Percentiles rank a stretch among this genome's conserved stretches.
Conservation (phyloP, 2,329 filamentous ascomycete species). For the Fusarium sp. region DNA sequence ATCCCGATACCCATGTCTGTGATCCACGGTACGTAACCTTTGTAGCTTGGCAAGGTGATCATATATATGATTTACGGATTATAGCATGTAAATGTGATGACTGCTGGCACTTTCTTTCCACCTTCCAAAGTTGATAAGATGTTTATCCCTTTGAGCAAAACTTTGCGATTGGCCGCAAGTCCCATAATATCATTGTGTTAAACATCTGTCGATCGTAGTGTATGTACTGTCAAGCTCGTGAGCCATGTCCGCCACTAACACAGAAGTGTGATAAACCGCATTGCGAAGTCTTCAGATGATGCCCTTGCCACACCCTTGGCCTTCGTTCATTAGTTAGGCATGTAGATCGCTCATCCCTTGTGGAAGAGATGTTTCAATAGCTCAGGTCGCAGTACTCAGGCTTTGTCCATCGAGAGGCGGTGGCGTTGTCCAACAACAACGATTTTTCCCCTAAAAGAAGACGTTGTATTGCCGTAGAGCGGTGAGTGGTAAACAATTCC, state of each 20-base stretch:
- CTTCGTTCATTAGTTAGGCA: not conserved
- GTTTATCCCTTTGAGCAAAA: slow-evolving; percentile 1
- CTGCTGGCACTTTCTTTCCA: not conserved
- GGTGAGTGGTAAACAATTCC: slow-evolving; percentile 30
- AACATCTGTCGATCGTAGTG: not conserved
- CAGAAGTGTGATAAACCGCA: not conserved
- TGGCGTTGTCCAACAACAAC: slow-evolving; percentile 13
- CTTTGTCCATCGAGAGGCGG: not conserved
- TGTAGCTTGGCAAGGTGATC: slow-evolving; percentile 10
- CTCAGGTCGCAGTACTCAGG: not conserved
- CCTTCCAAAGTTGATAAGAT: slow-evolving; percentile 7
- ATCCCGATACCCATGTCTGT: slow-evolving; percentile 3
- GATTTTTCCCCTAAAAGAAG: slow-evolving; percentile 4
- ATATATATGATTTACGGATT: slow-evolving; percentile 7
- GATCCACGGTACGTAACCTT: slow-evolving; percentile 3
- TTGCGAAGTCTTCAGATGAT: not conserved
- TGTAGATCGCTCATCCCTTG: slow-evolving; percentile 19
- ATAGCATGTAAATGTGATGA: slow-evolving; percentile 19
- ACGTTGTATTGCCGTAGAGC: slow-evolving; percentile 32
- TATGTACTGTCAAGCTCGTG: not conserved
- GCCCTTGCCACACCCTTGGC: slow-evolving; percentile 6
- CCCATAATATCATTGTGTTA: not conserved
- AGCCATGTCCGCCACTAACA: not conserved
- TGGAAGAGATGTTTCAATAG: not conserved
- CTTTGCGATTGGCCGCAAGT: slow-evolving; percentile 11